Percentiles rank a stretch among this genome's conserved stretches.
These are phyloP conservation scores for Trichoderma sp. DNA, from an alignment of 2,329 filamentous ascomycete genomes.

Conservation along the genomic window DNA sequence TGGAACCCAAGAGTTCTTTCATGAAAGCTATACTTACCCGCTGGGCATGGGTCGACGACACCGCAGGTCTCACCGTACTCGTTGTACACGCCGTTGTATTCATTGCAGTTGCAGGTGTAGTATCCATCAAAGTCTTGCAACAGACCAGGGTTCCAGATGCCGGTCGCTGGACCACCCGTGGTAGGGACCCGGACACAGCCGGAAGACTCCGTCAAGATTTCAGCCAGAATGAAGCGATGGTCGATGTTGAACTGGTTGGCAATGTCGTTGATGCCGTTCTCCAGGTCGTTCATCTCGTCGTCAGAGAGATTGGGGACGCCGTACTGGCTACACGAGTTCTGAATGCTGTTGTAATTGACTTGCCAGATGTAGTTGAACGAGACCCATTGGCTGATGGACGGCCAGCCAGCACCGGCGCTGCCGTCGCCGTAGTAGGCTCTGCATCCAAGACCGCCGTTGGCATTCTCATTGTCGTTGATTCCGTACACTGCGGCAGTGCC, in stretches of 20 bases:
- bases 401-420: not conserved
- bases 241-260: not conserved
- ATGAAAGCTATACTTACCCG: not conserved
- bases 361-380: not conserved
- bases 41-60: not conserved
- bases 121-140: not conserved
- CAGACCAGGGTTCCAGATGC: not conserved
- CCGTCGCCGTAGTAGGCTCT: not conserved
- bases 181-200: not conserved
- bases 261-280: not conserved
- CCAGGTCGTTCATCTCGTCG: not conserved
- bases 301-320: not conserved
- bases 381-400: not conserved
- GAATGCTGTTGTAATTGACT: not conserved
- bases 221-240: not conserved
- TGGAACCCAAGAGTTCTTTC: not conserved
- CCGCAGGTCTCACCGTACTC: not conserved
- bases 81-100: not conserved
- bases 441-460: not conserved
- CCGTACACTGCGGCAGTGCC: not conserved
- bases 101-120: not conserved
- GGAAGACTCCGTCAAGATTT: not conserved
- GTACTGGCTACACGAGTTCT: not conserved
- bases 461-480: not conserved
- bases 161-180: not conserved